A percentile compares a stretch with the other conserved stretches of the same genome.
These are phyloP conservation scores for Saccharomycopsis amapae DNA, from an alignment of 805 yeast genomes.

Conservation along the genomic window DNA sequence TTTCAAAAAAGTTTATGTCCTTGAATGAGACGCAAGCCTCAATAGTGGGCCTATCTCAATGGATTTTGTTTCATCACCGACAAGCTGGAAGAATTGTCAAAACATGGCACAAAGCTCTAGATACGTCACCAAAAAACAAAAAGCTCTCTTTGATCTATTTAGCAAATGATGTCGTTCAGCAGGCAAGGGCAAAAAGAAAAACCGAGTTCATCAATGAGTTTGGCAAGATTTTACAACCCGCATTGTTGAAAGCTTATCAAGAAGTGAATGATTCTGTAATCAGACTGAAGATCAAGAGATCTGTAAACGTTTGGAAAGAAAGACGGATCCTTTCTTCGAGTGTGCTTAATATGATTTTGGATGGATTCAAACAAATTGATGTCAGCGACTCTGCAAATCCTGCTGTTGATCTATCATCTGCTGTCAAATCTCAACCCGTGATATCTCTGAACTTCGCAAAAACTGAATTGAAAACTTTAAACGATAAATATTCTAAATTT, in stretches of 20 bases:
- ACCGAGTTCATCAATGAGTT: conserved; percentile 54
- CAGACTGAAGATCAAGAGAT: conserved; percentile 37
- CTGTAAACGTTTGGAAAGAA: conserved; percentile 52
- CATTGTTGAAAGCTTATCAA: conserved; percentile 29
- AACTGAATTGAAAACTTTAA: conserved; percentile 8
- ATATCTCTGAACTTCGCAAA: not conserved
- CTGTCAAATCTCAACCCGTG: too few species aligned
- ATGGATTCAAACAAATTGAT: conserved; percentile 10
- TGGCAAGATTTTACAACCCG: conserved; percentile 39
- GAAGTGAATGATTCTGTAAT: conserved; percentile 19
- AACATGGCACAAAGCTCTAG: conserved; percentile 42
- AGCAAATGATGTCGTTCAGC: conserved; percentile 78
- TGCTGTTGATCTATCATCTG: too few species aligned
- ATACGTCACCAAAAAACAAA: conserved; percentile 32
- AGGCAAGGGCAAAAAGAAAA: conserved; percentile 56
- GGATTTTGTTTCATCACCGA: conserved; percentile 64
- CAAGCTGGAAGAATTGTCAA: conserved; percentile 46
- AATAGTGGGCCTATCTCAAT: conserved; percentile 67
- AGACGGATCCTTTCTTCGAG: conserved; percentile 37
- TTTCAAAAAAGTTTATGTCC: conserved; percentile 38
- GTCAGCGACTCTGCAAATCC: not conserved
- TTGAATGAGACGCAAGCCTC: conserved; percentile 61
- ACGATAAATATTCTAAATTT: not conserved
- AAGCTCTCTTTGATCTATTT: conserved; percentile 58
- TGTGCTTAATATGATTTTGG: conserved; percentile 22